Evolutionary conservation across 192 early-diverging fungal species (phyloP), one percentile per base, ranked within the genome.

Genomic region (Chytriomyces confervae): DNA sequence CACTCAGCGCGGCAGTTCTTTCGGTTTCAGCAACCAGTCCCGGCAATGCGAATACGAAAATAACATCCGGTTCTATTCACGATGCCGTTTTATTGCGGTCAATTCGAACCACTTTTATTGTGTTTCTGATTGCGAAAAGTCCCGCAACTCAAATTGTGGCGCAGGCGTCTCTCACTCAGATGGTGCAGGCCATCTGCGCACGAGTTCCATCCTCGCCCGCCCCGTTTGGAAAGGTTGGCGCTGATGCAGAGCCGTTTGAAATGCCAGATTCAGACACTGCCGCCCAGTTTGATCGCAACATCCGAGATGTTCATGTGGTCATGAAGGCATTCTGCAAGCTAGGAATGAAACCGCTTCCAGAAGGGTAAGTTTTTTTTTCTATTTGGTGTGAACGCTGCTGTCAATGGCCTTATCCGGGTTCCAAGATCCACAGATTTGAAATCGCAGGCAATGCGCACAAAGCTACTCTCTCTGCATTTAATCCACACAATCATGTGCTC

Each of bases 131-230:
- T 16, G 90, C 93, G 8, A 85, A 88, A 29, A 89, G 86, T 63
- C 84, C 88, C 36, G 80, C 85, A 29, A 95, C 90, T 47, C 95
- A 96, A 87, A 95, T 89, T 27, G 88, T 97, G 45, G 94, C 95
- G 0, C 94, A 96, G 79, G 94, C 90, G 1, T 91, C 94, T 0
- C 76, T 97, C 61, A 92, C 93, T 0, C 96, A 97, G 81, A 96
- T 96, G 92, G 90, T 96, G 9, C 89, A 92, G 60, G 83, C 91
- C 57, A 89, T 96, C 20, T 92, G 95, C 82, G 85, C 89, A 29
- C 89, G 96, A 18, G 90, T 93, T 23, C 86, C 86, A 10, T 69
- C 81, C 66, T 69, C 75, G 5, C 11, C 62, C 0, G 53, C 60
- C 36, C 72, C 61, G 11, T 44, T 62, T 45, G 72, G 72, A 11